Evolutionary conservation across 2,329 filamentous ascomycete species (phyloP), one percentile per base, ranked within the genome.

Genomic region (Neoarthrinium moseri): DNA sequence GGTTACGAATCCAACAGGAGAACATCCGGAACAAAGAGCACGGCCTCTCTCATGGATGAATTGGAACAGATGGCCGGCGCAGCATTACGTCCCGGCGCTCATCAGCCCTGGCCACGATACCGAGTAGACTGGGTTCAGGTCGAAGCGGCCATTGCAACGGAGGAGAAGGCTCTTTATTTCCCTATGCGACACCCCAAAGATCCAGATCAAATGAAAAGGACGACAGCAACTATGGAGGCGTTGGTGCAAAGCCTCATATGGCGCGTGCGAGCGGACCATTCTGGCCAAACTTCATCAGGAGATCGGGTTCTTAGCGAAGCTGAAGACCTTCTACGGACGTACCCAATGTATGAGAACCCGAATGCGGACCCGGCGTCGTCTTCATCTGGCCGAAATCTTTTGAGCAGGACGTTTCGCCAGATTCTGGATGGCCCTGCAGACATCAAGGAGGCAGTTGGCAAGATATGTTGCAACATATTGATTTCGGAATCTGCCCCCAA

Each of bases 381-480:
- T 15, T 35, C 43, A 6, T 46, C 13, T 12, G 43, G 48, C 30
- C 57, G 61, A 12, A 42, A 27, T 35, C 38, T 48, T 12, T 51
- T 65, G 27, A 54, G 51, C 21, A 47, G 58, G 21, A 54, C 59
- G 3, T 55, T 65, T 42, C 56, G 60, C 13, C 52, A 52, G 35
- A 55, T 59, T 6, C 60, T 65, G 30, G 55, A 59, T 40, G 46
- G 52, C 6, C 48, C 55, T n/a, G 18, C 40, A 6, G 46, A 47
- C 18, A 44, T 55, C 22, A 60, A 58, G 26, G 60, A 63, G 23
- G 56, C 51, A 15, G 61, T 73, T 24, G 62, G 59, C n/a, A 74
- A 72, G 55, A 69, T 83, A 43, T 81, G 78, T 62, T 84, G 84
- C 64, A 89, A 89, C 57, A 67, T 94, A 3, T 72, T 89, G 13